Percentiles rank a stretch among this genome's conserved stretches.
Conservation (phyloP, 176 grass and related monocot genomes). For the Aegilops bicornis region DNA sequence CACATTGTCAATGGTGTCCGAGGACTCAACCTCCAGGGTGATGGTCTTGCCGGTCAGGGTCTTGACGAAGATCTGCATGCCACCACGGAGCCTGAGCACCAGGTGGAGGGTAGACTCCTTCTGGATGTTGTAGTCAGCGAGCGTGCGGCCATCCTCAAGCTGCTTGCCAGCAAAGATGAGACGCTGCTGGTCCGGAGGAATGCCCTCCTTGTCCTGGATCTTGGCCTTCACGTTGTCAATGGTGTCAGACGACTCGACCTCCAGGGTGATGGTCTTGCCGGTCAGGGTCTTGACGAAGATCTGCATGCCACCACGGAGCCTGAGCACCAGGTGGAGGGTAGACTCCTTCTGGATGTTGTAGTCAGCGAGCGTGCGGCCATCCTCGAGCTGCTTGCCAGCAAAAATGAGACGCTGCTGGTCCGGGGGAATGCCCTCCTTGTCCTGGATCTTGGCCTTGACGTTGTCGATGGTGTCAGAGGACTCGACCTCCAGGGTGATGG, state of each 20-base stretch:
- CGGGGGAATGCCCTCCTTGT: conserved; percentile 72
- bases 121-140: conserved; percentile 89
- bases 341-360: conserved; percentile 92
- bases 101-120: conserved; percentile 54
- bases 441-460: conserved; percentile 79
- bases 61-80: conserved; percentile 72
- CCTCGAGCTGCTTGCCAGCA: conserved; percentile 63
- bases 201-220: conserved; percentile 83
- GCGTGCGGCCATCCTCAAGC: conserved; percentile 71
- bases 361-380: conserved; percentile 51
- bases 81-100: background rate
- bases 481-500: conserved; percentile 75
- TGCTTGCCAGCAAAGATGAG: conserved; percentile 82
- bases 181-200: conserved; percentile 73
- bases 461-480: conserved; percentile 67
- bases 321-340: conserved; percentile 15
- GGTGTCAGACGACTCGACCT: conserved; percentile 80
- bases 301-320: conserved; percentile 33
- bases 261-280: conserved; percentile 90
- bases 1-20: conserved; percentile 50
- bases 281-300: conserved; percentile 88
- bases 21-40: conserved; percentile 47
- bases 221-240: conserved; percentile 75
- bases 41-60: conserved; percentile 66
- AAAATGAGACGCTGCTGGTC: conserved; percentile 75